These are phyloP conservation scores for Euphrasia confusa DNA, from an alignment of 257 asterid genomes.

Conservation along the genomic window DNA sequence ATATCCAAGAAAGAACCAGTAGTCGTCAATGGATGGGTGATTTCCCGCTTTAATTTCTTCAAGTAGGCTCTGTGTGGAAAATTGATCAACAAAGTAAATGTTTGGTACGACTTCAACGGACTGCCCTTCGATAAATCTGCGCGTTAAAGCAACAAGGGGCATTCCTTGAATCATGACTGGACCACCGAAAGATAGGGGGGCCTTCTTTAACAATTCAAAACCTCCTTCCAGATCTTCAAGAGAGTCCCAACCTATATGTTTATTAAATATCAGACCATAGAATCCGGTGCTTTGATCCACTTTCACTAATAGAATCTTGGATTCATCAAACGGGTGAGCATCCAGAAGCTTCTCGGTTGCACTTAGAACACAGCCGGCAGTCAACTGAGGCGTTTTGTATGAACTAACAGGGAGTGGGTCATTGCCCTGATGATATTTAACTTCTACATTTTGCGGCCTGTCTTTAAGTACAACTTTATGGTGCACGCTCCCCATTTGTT, in stretches of 20 bases:
- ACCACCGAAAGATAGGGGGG: constrained; percentile 78
- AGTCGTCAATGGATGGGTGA: constrained; percentile 46
- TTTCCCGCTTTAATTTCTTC: constrained; percentile 58
- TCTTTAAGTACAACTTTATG: constrained; percentile 68
- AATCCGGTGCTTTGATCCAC: constrained; percentile 52
- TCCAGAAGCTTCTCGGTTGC: constrained; percentile 71
- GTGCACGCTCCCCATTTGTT: constrained; percentile 33
- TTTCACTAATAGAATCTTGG: constrained; percentile 66
- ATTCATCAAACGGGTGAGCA: constrained; percentile 66
- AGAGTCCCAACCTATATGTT: constrained; percentile 73
- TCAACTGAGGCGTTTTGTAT: constrained; percentile 45
- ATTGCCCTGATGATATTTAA: constrained; percentile 33
- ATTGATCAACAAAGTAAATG: constrained; percentile 53
- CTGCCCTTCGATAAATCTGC: constrained; percentile 31
- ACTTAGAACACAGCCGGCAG: constrained; percentile 52
- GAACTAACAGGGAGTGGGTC: constrained; percentile 32
- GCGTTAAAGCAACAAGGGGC: constrained; percentile 73
- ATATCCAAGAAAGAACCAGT: constrained; percentile 77
- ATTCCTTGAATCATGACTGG: constrained; percentile 68
- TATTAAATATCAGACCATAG: constrained; percentile 73
- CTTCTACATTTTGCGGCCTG: constrained; percentile 30
- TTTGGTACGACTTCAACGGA: constrained; percentile 48
- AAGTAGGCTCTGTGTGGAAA: constrained; percentile 38
- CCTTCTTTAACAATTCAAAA: constrained; percentile 46
- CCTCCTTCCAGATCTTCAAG: constrained; percentile 54